Conservation (phyloP, 2,329 filamentous ascomycete genomes). For the Colletotrichum camelliae region DNA sequence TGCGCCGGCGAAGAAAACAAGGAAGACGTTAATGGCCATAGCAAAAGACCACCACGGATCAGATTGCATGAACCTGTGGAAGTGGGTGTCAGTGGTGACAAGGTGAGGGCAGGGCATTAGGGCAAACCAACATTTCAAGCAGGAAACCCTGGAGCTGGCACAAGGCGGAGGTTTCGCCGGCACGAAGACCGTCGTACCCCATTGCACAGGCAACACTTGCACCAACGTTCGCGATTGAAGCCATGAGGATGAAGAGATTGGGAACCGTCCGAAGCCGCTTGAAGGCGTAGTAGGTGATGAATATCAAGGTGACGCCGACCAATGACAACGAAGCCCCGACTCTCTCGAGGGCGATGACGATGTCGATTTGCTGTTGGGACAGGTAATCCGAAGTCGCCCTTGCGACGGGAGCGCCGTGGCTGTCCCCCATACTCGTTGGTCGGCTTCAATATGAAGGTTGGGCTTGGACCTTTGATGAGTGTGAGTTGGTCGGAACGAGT, state of each 20-base stretch:
- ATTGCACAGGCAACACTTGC: conserved; percentile 73
- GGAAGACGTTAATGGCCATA: conserved; percentile 83
- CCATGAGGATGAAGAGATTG: conserved; percentile 67
- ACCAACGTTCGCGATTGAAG: conserved; percentile 63
- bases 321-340: conserved; percentile 59
- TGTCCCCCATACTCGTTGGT: neutral
- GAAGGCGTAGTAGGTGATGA: conserved; percentile 55
- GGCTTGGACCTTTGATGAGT: neutral
- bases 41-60: conserved; percentile 80
- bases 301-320: conserved; percentile 54
- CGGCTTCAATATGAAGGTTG: neutral
- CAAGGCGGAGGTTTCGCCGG: conserved; percentile 58
- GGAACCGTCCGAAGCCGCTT: conserved; percentile 62
- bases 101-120: neutral
- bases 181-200: conserved; percentile 66
- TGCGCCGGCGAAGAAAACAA: conserved; percentile 68
- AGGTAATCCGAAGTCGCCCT: conserved; percentile 26
- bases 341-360: neutral
- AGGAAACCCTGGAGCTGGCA: conserved; percentile 67
- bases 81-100: neutral
- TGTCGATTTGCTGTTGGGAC: conserved; percentile 28
- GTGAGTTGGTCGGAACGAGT: neutral
- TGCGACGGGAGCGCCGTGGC: neutral
- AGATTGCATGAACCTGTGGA: conserved; percentile 75
- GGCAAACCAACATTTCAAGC: conserved; percentile 68